Evolutionary conservation across 176 grass and related monocot species (phyloP).

Genomic region (Musa troglodytarum): DNA sequence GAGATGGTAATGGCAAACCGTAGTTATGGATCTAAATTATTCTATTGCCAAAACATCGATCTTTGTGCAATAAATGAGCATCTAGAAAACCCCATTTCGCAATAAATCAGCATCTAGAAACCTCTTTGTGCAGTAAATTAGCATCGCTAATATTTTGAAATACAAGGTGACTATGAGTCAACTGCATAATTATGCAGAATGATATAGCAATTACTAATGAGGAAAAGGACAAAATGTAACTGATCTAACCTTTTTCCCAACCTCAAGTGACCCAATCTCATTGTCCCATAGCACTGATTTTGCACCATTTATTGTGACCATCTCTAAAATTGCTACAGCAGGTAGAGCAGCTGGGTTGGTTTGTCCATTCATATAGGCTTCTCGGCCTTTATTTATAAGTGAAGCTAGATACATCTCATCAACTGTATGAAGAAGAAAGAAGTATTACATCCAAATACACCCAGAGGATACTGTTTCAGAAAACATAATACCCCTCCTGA

Average conservation of each 20-base stretch:
- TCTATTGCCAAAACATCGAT: too few relatives aligned
- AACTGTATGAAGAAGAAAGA: constrained; percentile 30
- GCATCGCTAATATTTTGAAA: background rate
- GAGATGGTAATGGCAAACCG: background rate
- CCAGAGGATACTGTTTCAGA: background rate
- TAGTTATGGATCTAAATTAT: too few relatives aligned
- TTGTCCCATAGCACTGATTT: constrained; percentile 89
- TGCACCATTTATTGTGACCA: constrained; percentile 79
- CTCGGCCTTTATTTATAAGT: constrained; percentile 90
- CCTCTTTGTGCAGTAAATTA: background rate
- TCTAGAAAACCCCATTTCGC: too few relatives aligned
- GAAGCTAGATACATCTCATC: constrained; percentile 98
- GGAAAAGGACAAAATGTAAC: constrained; percentile 11
- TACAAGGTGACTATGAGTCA: too few relatives aligned
- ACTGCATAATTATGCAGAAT: background rate
- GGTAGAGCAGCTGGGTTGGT: constrained; percentile 74
- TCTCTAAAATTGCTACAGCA: constrained; percentile 56
- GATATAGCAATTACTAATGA: constrained; percentile 1
- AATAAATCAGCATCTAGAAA: background rate
- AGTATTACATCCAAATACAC: background rate
- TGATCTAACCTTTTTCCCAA: constrained; percentile 69
- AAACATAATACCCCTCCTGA: background rate
- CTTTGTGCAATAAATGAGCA: too few relatives aligned
- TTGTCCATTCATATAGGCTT: constrained; percentile 57
- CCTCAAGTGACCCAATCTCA: constrained; percentile 78